These are phyloP conservation scores for Starmerella gropengiesseri DNA, from an alignment of 805 yeast species.

Conservation along the genomic window DNA sequence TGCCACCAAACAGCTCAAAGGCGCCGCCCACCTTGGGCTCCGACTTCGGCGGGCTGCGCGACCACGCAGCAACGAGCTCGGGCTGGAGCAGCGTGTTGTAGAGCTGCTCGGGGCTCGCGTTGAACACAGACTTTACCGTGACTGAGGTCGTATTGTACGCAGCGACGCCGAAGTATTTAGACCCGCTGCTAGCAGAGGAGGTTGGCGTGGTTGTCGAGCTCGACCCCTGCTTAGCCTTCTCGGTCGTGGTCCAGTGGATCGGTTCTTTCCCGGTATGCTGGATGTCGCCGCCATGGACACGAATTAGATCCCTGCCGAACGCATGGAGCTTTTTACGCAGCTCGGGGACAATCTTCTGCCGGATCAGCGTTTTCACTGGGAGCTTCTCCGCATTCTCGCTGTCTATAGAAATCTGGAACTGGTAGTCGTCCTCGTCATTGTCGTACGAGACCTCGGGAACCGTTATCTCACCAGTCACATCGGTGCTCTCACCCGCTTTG, in stretches of 20 bases:
- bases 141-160: slow-evolving; percentile 73
- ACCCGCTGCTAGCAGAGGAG: slow-evolving; percentile 5
- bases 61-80: slow-evolving; percentile 79
- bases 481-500: slow-evolving; percentile 28
- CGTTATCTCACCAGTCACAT: slow-evolving; percentile 58
- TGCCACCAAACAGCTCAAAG: slow-evolving; percentile 77
- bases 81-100: slow-evolving; percentile 68
- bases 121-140: slow-evolving; percentile 67
- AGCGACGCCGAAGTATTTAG: slow-evolving; percentile 27
- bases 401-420: slow-evolving; percentile 61
- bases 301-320: slow-evolving; percentile 72
- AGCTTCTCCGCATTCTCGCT: slow-evolving; percentile 39
- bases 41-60: slow-evolving; percentile 57
- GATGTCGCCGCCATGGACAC: slow-evolving; percentile 69
- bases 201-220: slow-evolving; percentile 16
- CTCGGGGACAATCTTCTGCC: slow-evolving; percentile 54
- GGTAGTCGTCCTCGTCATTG: slow-evolving; percentile 73
- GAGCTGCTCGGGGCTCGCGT: slow-evolving; percentile 78
- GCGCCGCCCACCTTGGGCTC: slow-evolving; percentile 49
- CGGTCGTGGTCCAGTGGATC: slow-evolving; percentile 19
- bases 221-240: slow-evolving; percentile 3
- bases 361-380: slow-evolving; percentile 41
- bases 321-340: slow-evolving; percentile 47
- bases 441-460: slow-evolving; percentile 94
- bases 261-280: slow-evolving; percentile 49